Evolutionary conservation across 1,284 basidiomycete genomes (phyloP).

Genomic region (Trichosporon sp.): DNA sequence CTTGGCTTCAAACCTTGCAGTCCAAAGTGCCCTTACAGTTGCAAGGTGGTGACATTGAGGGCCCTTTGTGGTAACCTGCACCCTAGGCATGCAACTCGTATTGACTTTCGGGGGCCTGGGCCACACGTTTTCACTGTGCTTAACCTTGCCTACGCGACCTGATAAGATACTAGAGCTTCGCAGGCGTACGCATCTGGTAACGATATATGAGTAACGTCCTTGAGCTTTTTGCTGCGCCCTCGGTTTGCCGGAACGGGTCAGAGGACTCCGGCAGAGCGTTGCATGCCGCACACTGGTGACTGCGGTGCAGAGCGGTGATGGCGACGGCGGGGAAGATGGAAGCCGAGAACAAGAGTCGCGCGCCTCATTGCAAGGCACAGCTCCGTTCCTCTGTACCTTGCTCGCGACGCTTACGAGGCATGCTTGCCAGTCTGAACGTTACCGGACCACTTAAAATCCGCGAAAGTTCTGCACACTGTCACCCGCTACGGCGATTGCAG

Average conservation of each 20-base stretch:
- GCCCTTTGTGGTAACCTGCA: neutral
- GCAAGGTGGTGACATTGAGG: neutral
- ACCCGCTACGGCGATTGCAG: neutral
- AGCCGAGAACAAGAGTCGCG: neutral
- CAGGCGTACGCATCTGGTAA: neutral
- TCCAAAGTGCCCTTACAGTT: neutral
- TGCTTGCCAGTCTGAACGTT: neutral
- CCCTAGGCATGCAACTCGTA: neutral
- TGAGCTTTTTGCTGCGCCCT: neutral
- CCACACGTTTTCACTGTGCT: neutral
- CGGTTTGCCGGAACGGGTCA: neutral
- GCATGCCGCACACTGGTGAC: neutral
- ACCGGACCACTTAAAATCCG: neutral
- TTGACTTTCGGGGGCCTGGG: conserved; percentile 6
- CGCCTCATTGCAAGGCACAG: neutral
- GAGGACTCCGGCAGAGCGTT: neutral
- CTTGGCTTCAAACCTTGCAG: neutral
- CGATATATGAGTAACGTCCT: conserved; percentile 4
- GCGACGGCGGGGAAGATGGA: neutral
- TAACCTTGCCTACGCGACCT: neutral
- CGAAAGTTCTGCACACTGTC: neutral
- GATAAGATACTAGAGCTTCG: conserved; percentile 4
- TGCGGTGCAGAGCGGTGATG: neutral
- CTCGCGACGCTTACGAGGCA: conserved; percentile 9
- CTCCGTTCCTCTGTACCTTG: conserved; percentile 4